Evolutionary conservation across 1,284 basidiomycete genomes (phyloP).

Genomic region (Phaffia rhodozyma): DNA sequence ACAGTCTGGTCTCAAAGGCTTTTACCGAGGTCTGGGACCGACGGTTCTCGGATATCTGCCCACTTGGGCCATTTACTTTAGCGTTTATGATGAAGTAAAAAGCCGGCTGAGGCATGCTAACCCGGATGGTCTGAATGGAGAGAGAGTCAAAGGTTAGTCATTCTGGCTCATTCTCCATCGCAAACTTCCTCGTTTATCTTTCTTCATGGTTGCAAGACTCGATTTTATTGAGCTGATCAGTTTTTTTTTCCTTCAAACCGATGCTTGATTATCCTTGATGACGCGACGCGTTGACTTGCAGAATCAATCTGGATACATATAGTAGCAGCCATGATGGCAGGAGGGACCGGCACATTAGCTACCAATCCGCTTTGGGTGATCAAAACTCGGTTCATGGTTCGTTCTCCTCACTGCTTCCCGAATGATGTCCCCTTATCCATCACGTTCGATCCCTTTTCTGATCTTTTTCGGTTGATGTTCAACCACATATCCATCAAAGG

Average conservation of each 20-base stretch:
- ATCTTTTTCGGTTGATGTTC: neutral
- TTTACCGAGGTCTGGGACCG: constrained; percentile 90
- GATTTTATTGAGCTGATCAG: neutral
- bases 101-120: constrained; percentile 52
- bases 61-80: constrained; percentile 96
- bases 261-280: neutral
- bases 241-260: neutral
- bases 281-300: neutral
- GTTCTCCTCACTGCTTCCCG: constrained; percentile 25
- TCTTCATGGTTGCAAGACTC: neutral
- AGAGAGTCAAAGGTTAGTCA: constrained; percentile 8
- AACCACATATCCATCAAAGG: constrained; percentile 22
- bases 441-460: neutral
- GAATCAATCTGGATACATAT: constrained; percentile 49
- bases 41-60: constrained; percentile 89
- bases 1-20: constrained; percentile 66
- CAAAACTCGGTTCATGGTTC: constrained; percentile 92
- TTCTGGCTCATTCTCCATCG: neutral
- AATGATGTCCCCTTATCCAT: neutral
- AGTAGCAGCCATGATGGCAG: constrained; percentile 81
- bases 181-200: too few relatives aligned
- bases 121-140: neutral
- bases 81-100: constrained; percentile 92
- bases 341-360: constrained; percentile 74
- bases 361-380: constrained; percentile 95